phyloP scores from a whole-genome alignment of 805 yeast species.

The Lipomyces chichibuensis region DNA sequence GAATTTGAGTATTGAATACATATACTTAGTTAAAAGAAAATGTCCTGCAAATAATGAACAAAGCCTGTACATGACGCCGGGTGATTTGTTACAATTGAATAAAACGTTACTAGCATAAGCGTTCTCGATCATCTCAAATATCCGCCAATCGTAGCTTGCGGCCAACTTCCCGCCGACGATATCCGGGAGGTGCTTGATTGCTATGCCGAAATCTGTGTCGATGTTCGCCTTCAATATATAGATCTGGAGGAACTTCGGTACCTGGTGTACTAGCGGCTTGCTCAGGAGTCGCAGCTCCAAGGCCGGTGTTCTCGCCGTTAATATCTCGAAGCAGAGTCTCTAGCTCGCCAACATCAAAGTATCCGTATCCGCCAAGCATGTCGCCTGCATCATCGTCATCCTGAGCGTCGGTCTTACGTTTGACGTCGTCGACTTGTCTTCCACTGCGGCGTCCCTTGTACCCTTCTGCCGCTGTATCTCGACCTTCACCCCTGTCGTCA shows the following conservation, averaged over 20 bases:
- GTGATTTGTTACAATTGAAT: neutral
- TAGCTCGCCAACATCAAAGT: constrained; percentile 74
- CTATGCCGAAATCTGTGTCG: neutral
- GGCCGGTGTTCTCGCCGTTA: constrained; percentile 42
- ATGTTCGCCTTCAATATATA: neutral
- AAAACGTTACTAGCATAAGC: neutral
- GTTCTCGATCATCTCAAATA: constrained; percentile 47
- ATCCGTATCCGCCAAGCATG: constrained; percentile 81
- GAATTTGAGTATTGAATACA: neutral
- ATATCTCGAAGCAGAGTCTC: constrained; percentile 63
- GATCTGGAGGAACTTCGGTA: neutral
- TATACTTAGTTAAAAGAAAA: neutral
- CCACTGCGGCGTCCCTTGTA: constrained; percentile 17
- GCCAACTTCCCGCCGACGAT: constrained; percentile 59
- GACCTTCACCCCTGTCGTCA: constrained; percentile 1
- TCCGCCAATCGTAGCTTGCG: constrained; percentile 66
- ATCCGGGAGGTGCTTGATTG: neutral
- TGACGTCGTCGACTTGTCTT: constrained; percentile 24
- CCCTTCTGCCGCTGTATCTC: constrained; percentile 1
- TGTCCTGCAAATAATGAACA: neutral
- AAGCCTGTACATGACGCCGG: neutral
- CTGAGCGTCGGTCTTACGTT: constrained; percentile 19
- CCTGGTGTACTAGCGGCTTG: neutral
- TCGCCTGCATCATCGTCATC: constrained; percentile 44
- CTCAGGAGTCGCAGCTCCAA: constrained; percentile 11